These are phyloP conservation scores for Cyclotella distinguenda DNA, from an alignment of 108 stramenopile species.

Conservation along the genomic window DNA sequence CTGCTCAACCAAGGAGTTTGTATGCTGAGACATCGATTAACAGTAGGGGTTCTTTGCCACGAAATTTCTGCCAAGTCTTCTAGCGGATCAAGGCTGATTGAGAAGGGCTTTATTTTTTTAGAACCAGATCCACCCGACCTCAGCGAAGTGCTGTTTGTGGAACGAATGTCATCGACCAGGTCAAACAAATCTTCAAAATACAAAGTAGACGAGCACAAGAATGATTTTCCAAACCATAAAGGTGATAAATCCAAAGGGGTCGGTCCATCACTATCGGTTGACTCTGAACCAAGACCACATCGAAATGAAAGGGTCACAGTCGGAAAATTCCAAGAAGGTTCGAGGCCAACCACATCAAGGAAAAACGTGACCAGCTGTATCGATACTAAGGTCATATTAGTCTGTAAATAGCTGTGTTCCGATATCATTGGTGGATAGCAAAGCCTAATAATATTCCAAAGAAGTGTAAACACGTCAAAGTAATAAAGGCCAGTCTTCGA, in stretches of 20 bases:
- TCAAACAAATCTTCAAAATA: slow-evolving; percentile 62
- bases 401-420: slow-evolving; percentile 21
- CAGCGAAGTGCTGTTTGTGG: not conserved
- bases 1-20: slow-evolving; percentile 24
- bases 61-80: not conserved
- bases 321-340: slow-evolving; percentile 39
- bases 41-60: not conserved
- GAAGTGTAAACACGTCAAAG: slow-evolving; percentile 47
- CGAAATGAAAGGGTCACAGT: slow-evolving; percentile 16
- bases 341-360: slow-evolving; percentile 49
- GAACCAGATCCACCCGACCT: slow-evolving; percentile 14
- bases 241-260: slow-evolving; percentile 25
- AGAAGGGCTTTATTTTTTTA: slow-evolving; percentile 61
- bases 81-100: slow-evolving; percentile 34
- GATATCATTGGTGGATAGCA: slow-evolving; percentile 1
- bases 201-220: slow-evolving; percentile 45
- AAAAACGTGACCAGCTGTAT: slow-evolving; percentile 61
- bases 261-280: not conserved
- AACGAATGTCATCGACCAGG: slow-evolving; percentile 38
- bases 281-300: not conserved
- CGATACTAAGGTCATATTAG: slow-evolving; percentile 33
- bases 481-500: slow-evolving; percentile 50
- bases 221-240: slow-evolving; percentile 45
- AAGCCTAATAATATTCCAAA: slow-evolving; percentile 30
- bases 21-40: not conserved